Evolutionary conservation across 1,139 yeast genomes (phyloP).

Genomic region (Starmera stellimalicola): DNA sequence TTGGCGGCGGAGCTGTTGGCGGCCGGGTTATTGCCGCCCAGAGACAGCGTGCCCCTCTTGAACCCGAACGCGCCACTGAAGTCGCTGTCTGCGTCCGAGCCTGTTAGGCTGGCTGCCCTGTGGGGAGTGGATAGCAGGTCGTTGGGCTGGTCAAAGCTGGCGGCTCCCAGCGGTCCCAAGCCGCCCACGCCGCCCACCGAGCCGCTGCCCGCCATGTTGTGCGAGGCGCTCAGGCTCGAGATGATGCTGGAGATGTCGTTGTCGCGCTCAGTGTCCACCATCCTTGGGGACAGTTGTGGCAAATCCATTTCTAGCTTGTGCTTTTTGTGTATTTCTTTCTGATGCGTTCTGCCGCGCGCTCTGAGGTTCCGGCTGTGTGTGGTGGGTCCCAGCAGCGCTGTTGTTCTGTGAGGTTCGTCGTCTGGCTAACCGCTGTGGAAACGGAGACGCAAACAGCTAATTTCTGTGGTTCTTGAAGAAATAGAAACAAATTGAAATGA

Average conservation of each 20-base stretch:
- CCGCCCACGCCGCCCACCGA: too few relatives aligned
- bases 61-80: slow-evolving; percentile 32
- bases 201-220: slow-evolving; percentile 16
- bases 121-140: slow-evolving; percentile 7
- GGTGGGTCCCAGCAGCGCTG: too few relatives aligned
- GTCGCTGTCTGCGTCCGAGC: slow-evolving; percentile 35
- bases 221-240: slow-evolving; percentile 24
- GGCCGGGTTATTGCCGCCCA: slow-evolving; percentile 31
- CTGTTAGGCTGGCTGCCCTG: slow-evolving; percentile 10
- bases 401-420: too few relatives aligned
- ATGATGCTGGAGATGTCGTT: slow-evolving; percentile 38
- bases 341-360: too few relatives aligned
- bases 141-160: slow-evolving; percentile 26
- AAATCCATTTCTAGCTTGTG: too few relatives aligned
- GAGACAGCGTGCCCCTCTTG: slow-evolving; percentile 37
- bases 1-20: slow-evolving; percentile 11
- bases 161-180: too few relatives aligned
- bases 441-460: too few relatives aligned
- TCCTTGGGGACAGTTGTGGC: slow-evolving; percentile 2
- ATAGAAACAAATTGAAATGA: too few relatives aligned
- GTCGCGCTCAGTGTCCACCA: slow-evolving; percentile 5
- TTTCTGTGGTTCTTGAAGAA: too few relatives aligned
- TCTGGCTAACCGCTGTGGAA: too few relatives aligned
- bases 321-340: too few relatives aligned
- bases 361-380: too few relatives aligned